Evolutionary conservation across 1,284 basidiomycete species (phyloP), one percentile per base, ranked within the genome.

Genomic region (Puccinia brachypodii): DNA sequence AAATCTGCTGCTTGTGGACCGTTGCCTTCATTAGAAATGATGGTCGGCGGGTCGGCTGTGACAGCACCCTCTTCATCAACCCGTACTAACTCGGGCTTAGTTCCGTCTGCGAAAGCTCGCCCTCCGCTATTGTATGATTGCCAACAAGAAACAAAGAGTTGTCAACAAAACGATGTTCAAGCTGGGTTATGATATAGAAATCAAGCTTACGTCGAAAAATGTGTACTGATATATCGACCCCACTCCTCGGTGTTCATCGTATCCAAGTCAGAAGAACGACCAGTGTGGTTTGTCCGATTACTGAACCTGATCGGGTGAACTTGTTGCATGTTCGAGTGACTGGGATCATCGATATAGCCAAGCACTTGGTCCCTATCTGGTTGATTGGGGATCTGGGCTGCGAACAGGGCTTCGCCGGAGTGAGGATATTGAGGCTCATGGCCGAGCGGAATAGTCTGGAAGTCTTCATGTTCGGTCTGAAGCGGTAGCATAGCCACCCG

Each of bases 191-290:
- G 22, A 19, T n/a, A 56, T n/a, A 31, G n/a, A 60, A n/a, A 11
- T 9, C 25, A 22, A 60, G 25, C 56, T 73, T 42, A 73, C 50
- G 25, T 56, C 7, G 71, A 19, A 36, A 73, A 36, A 28, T 68
- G 38, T n/a, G 9, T 73, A 28, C 53, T 40, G 3, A 73, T 53
- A 42, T 73, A 73, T 31, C 38, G 71, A 7, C 71, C 38, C 71
- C 71, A 73, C n/a, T 73, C 71, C n/a, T 73, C 71, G 25, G 71
- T 13, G 31, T 73, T 73, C 71, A 73, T 73, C 1, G 71, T 73
- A 53, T 73, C 38, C 47, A 53, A 14, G n/a, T 56, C 71, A 50
- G 71, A 73, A 22, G 64, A 68, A 11, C 64, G 64, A 13, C 64
- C 64, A 11, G 64, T n/a, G n/a, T n/a, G n/a, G n/a, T n/a, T n/a